Evolutionary conservation across 164 flowering plant genomes (phyloP).

Genomic region (Cinnamomum chago): DNA sequence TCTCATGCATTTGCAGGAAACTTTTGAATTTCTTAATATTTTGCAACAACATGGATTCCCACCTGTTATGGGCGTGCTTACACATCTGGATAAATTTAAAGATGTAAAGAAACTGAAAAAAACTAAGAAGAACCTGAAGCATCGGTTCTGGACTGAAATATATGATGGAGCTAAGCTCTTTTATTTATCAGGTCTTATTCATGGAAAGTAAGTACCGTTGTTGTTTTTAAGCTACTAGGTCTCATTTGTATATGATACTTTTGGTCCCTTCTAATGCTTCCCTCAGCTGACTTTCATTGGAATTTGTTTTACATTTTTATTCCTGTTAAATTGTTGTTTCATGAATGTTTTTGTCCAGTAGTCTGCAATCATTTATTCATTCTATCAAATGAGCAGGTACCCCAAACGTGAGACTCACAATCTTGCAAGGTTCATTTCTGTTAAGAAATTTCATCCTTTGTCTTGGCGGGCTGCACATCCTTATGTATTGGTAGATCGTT

Average conservation of each 20-base stretch:
- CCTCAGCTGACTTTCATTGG: not conserved
- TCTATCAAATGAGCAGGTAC: conserved; percentile 47
- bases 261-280: not conserved
- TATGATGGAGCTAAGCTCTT: conserved; percentile 93
- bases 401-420: conserved; percentile 85
- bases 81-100: conserved; percentile 91
- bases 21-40: conserved; percentile 94
- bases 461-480: conserved; percentile 93
- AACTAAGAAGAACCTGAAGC: conserved; percentile 89
- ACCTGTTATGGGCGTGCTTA: conserved; percentile 95
- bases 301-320: too few relatives aligned
- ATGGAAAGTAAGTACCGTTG: conserved; percentile 68
- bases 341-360: not conserved
- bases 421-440: conserved; percentile 81
- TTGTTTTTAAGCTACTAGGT: not conserved
- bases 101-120: conserved; percentile 86
- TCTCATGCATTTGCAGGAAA: conserved; percentile 56
- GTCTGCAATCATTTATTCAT: not conserved
- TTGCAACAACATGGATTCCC: conserved; percentile 96
- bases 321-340: not conserved
- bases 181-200: conserved; percentile 90
- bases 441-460: conserved; percentile 81
- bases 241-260: not conserved
- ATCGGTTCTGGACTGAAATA: conserved; percentile 96
- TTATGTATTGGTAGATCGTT: conserved; percentile 84